Base-by-base conservation (phyloP, 331 rosid species). In the Dryas integrifolia region DNA sequence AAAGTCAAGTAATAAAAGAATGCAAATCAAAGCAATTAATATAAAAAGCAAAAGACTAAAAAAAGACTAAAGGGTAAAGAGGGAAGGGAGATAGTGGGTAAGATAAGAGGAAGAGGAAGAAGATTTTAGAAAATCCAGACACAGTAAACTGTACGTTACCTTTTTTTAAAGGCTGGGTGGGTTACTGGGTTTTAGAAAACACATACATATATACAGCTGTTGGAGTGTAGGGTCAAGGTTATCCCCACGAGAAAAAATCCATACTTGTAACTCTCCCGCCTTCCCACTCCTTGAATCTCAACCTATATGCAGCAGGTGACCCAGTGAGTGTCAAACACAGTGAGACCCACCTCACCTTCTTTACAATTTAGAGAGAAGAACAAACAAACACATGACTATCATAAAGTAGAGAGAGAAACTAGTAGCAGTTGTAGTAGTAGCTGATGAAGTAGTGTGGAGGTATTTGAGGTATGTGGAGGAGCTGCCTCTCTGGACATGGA, bases 401-500 rank as follows among this genome's bases (percentile, higher is more conserved):
- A 75, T 48, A 56, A 26, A 67, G 64, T 24, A 69, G 50, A 21
- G 64, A 18, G 72, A 76, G 72, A 53, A 4, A 11, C 55, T 59
- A 60, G 49, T 16, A 4, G 67, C 5, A 6, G 72, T 15, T 49
- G 67, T 45, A 35, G 68, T 7, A 15, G 65, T 24, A 63, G 7
- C 64, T 50, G 70, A 39, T 39, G 58, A 6, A 40, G 57, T 43
- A 24, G 77, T 3, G 24, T 1, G 16, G 16, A 9, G 58, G 18
- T 61, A 43, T 67, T 14, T 46, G 76, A 81, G 72, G 74, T 9
- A 60, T 78, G 87, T 50, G 55, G 80, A 47, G 74, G 66, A 65
- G 75, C 76, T 74, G 46, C 74, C 74, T 76, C 83, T 75, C 82
- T 77, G 74, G 81, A 69, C 11, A 92, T 92, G 98, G 97, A 88